Conservation (phyloP, 306 rosid genomes). For the Prunus kanzakura region DNA sequence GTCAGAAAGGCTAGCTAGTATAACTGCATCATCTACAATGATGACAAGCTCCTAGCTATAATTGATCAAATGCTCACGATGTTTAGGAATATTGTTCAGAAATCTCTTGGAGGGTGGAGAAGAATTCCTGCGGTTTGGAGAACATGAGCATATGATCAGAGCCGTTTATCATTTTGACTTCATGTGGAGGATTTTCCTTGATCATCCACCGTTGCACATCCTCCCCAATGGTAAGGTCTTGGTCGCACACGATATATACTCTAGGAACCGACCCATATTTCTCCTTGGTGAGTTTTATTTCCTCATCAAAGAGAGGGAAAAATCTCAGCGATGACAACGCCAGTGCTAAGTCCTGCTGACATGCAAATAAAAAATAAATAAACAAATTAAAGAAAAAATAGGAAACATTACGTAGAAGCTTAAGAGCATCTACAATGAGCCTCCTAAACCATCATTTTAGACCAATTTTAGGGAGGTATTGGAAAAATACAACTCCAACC, state of each 20-base stretch:
- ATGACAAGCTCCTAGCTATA: too few relatives aligned
- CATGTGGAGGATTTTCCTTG: slow-evolving; percentile 23
- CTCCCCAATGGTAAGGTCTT: slow-evolving; percentile 15
- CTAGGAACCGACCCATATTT: slow-evolving; percentile 40
- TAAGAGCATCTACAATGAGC: too few relatives aligned
- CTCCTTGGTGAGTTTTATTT: slow-evolving; percentile 15
- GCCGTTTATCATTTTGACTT: slow-evolving; percentile 28
- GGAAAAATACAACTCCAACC: too few relatives aligned
- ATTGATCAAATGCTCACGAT: too few relatives aligned
- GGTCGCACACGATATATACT: slow-evolving; percentile 31
- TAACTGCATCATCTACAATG: too few relatives aligned
- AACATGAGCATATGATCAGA: slow-evolving; percentile 60
- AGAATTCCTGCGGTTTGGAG: slow-evolving; percentile 32
- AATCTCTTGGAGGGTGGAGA: slow-evolving; percentile 31
- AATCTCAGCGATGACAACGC: slow-evolving; percentile 34
- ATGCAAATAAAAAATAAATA: too few relatives aligned
- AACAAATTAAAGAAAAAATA: too few relatives aligned
- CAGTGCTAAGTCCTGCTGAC: slow-evolving; percentile 32
- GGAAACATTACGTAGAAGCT: too few relatives aligned
- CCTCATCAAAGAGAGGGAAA: neutral
- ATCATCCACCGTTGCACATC: slow-evolving; percentile 41
- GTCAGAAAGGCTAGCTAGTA: too few relatives aligned
- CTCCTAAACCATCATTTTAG: too few relatives aligned
- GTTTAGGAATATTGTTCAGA: slow-evolving; percentile 15
- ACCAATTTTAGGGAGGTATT: too few relatives aligned